Percentiles rank a stretch among this genome's conserved stretches.
phyloP scores from a whole-genome alignment of 2,329 filamentous ascomycete genomes.

The Ophidiomyces ophidiicola region DNA sequence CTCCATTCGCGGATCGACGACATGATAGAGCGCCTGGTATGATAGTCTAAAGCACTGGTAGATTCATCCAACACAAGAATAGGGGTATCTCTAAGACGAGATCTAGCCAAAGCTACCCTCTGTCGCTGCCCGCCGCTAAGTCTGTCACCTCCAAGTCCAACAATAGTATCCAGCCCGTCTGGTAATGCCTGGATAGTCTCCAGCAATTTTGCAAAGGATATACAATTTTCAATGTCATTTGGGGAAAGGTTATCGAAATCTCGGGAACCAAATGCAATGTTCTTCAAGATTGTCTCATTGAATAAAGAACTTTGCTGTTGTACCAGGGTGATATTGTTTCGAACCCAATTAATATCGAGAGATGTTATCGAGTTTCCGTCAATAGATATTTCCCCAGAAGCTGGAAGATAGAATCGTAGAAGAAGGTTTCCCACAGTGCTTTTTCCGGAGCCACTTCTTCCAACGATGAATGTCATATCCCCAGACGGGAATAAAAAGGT shows the following conservation, averaged over 20 bases:
- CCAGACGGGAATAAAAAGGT: constrained; percentile 60
- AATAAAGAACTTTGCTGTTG: constrained; percentile 76
- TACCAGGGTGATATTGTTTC: constrained; percentile 64
- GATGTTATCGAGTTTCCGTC: constrained; percentile 52
- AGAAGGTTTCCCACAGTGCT: constrained; percentile 76
- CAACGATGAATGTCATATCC: constrained; percentile 67
- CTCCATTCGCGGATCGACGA: constrained; percentile 67
- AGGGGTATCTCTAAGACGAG: constrained; percentile 61
- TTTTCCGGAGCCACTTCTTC: constrained; percentile 81
- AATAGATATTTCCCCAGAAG: constrained; percentile 53
- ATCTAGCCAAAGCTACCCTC: constrained; percentile 66
- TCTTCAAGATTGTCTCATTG: constrained; percentile 63
- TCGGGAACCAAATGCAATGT: constrained; percentile 59
- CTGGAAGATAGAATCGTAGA: constrained; percentile 60
- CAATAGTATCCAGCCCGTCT: constrained; percentile 55
- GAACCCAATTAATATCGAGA: constrained; percentile 59
- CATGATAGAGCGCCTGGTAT: constrained; percentile 56
- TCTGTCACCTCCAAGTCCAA: constrained; percentile 56
- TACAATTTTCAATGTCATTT: constrained; percentile 50
- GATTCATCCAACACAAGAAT: constrained; percentile 80
- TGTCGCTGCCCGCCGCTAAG: constrained; percentile 81
- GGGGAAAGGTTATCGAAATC: constrained; percentile 39
- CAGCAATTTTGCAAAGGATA: constrained; percentile 56
- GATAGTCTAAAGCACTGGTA: constrained; percentile 73
- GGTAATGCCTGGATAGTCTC: constrained; percentile 56